Percentiles rank a stretch among this genome's conserved stretches.
Conservation (phyloP, 2,329 filamentous ascomycete species). For the Parastagonospora nodorum region DNA sequence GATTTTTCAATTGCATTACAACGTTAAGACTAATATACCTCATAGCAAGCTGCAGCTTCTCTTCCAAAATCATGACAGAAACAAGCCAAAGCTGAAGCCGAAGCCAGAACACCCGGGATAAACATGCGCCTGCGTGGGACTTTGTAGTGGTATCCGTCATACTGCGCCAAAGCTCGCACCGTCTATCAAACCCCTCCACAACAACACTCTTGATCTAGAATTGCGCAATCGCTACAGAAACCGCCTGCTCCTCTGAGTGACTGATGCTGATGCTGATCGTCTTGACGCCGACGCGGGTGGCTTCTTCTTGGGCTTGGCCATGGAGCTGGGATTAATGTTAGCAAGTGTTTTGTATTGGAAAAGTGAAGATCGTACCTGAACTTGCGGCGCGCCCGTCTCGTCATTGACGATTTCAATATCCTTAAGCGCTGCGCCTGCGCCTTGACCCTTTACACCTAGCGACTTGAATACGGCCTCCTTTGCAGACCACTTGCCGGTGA, state of each 20-base stretch:
- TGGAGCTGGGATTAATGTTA: slow-evolving; percentile 67
- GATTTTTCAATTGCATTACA: too few species aligned
- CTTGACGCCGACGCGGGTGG: slow-evolving; percentile 86
- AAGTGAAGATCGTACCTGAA: slow-evolving; percentile 70
- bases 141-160: too few species aligned
- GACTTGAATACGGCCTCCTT: slow-evolving; percentile 99
- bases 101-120: too few species aligned
- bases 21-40: too few species aligned
- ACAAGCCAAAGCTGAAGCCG: too few species aligned
- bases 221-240: slow-evolving; percentile 87
- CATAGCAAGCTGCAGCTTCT: too few species aligned
- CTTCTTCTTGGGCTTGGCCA: slow-evolving; percentile 80
- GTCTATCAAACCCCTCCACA: not conserved
- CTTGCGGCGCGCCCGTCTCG: slow-evolving; percentile 79
- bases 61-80: too few species aligned
- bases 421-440: slow-evolving; percentile 85
- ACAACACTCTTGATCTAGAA: slow-evolving; percentile 60
- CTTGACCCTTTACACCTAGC: slow-evolving; percentile 82
- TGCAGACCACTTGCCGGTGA: slow-evolving; percentile 93
- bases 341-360: not conserved
- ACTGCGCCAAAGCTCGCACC: too few species aligned
- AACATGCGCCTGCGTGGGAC: too few species aligned
- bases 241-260: slow-evolving; percentile 91
- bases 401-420: slow-evolving; percentile 92
- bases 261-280: slow-evolving; percentile 92